Evolutionary conservation across 2,329 filamentous ascomycete species (phyloP), one percentile per base, ranked within the genome.

Genomic region (Cercospora zeae-maydis): DNA sequence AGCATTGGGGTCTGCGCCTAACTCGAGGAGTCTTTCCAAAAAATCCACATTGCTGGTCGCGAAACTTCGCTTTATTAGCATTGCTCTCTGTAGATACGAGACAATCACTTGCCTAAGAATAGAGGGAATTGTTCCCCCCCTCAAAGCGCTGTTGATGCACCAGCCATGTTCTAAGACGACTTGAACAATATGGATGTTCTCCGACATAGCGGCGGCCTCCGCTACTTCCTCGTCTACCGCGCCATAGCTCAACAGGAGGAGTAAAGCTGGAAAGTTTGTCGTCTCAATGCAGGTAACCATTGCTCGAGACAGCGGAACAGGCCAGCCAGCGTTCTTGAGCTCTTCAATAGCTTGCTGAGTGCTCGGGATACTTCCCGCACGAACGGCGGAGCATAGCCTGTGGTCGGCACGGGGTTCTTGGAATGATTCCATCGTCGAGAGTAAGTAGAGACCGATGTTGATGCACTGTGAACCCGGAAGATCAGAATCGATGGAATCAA

Each of bases 31-130:
- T n/a, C 27, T 14, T 14, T 49, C 55, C 31, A 47, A 16, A 33
- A 58, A 47, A 30, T n/a, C 37, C 13, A 33, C 37, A 37, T 47
- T 58, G 9, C 21, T 39, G 37, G 45, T 47, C 36, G 55, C 55
- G 11, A 58, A 19, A 47, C 55, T 58, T 45, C 27, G 33, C 33
- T 34, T 34, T 9, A 34, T 34, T 34, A 34, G 33, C 33, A 34
- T 34, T 34, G 4, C 33, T 34, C 33, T 34, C 33, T 34, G 33
- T 34, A 34, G 33, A 34, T 34, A 9, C 33, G 33, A 34, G 33
- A 34, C 8, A 34, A 34, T 34, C 33, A 52, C 57, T 30, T 59
- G 33, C 57, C 45, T 59, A 7, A 59, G 57, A 21, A 59, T 36
- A 33, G 57, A 59, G n/a, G 57, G 57, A n/a, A 59, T 39, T 6